Conservation (phyloP, 192 early-diverging fungal genomes). For the Rhizoclosmatium sp. region DNA sequence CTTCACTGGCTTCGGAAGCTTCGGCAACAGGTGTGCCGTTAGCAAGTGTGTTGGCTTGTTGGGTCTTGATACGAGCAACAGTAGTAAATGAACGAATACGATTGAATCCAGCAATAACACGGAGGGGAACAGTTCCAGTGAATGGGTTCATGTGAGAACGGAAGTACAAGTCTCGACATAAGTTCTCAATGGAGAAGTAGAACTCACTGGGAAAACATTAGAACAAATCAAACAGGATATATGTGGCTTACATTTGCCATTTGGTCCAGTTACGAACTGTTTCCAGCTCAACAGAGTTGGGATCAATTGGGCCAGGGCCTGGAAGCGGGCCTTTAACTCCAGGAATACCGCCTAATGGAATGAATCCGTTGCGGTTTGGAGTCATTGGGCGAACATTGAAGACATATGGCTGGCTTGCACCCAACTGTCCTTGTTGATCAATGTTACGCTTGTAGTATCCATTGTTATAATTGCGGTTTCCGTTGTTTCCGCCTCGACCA, state of each 20-base stretch:
- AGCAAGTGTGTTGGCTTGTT: not conserved
- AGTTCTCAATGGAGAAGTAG: constrained; percentile 97
- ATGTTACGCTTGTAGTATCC: not conserved
- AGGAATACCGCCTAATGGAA: constrained; percentile 1
- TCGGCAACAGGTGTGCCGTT: not conserved
- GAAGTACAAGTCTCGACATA: constrained; percentile 96
- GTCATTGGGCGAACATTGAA: not conserved
- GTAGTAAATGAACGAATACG: constrained; percentile 64
- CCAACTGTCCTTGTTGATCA: not conserved
- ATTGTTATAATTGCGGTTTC: not conserved
- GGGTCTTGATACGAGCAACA: constrained; percentile 39
- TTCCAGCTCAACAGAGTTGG: constrained; percentile 44
- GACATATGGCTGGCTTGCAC: not conserved
- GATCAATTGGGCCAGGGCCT: constrained; percentile 35
- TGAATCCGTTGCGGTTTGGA: constrained; percentile 1
- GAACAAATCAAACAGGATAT: not conserved
- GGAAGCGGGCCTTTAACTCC: not conserved
- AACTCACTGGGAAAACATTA: constrained; percentile 70
- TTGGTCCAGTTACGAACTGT: constrained; percentile 55
- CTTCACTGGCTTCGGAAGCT: not conserved
- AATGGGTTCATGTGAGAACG: constrained; percentile 88
- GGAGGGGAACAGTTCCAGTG: constrained; percentile 80
- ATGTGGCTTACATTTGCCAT: constrained; percentile 46
- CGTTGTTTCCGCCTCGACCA: not conserved
- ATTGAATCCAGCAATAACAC: constrained; percentile 86